Conservation (phyloP, 139 green algal species). For the Micractinium conductrix region DNA sequence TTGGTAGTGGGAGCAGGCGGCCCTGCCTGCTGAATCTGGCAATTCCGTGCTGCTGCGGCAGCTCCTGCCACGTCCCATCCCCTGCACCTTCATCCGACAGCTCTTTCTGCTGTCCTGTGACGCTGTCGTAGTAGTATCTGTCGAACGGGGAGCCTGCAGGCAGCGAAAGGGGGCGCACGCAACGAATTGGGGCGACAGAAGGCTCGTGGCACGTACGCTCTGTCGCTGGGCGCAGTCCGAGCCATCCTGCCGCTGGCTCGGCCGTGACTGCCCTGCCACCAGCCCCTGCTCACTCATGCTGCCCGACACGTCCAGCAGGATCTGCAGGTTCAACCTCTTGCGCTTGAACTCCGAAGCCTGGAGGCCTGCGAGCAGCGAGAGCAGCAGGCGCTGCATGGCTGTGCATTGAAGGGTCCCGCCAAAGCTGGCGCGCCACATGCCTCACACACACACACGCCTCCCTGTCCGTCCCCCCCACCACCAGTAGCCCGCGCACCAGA, state of each 20-base stretch:
- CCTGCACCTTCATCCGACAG: not conserved
- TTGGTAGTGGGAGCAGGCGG: not conserved
- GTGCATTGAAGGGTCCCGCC: too few relatives aligned
- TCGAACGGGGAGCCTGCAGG: not conserved
- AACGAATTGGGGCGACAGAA: too few relatives aligned
- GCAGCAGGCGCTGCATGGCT: not conserved
- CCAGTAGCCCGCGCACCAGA: not conserved
- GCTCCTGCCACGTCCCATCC: not conserved
- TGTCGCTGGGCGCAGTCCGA: too few relatives aligned
- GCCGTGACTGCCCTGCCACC: too few relatives aligned
- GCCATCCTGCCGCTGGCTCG: too few relatives aligned
- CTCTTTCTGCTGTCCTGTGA: not conserved
- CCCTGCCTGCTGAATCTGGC: not conserved
- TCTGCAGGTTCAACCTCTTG: constrained; percentile 27
- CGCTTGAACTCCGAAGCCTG: constrained; percentile 9
- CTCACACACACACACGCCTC: not conserved
- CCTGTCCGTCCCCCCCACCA: not conserved
- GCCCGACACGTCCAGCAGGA: constrained; percentile 40
- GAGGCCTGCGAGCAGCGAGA: not conserved
- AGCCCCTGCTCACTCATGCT: constrained; percentile 10
- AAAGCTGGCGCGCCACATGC: too few relatives aligned
- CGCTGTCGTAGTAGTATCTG: not conserved
- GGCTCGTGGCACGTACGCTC: too few relatives aligned
- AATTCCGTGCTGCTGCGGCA: not conserved
- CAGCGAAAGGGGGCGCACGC: too few relatives aligned